Conservation (phyloP, 2,329 filamentous ascomycete species). For the Claviceps citrina region DNA sequence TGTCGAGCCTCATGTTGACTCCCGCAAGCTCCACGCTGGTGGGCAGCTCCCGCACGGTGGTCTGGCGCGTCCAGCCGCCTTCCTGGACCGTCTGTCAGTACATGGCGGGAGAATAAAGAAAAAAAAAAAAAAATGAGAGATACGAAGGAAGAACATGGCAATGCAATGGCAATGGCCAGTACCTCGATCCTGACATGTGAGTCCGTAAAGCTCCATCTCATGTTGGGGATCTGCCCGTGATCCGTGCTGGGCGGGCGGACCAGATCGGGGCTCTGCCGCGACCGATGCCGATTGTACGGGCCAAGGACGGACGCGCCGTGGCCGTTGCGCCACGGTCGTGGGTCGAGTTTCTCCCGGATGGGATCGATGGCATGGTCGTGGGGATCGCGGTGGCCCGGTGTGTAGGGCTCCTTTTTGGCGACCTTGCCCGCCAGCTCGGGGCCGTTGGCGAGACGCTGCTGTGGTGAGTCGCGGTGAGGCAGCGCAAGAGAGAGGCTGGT, state of each 20-base stretch:
- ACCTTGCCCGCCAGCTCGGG: constrained; percentile 29
- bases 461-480: constrained; percentile 33
- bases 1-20: constrained; percentile 63
- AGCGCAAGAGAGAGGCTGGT: constrained; percentile 13
- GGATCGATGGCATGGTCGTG: constrained; percentile 48
- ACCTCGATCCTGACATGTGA: constrained; percentile 50
- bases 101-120: no score
- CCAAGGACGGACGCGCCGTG: constrained; percentile 51
- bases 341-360: constrained; percentile 43
- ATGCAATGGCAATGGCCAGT: no score
- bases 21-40: constrained; percentile 56
- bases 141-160: no score
- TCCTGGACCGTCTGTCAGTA: no score
- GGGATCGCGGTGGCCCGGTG: constrained; percentile 42
- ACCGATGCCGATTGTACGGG: constrained; percentile 52
- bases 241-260: constrained; percentile 60
- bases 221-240: constrained; percentile 52
- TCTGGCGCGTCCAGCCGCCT: constrained; percentile 65
- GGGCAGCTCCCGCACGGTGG: constrained; percentile 48
- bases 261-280: constrained; percentile 55
- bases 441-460: constrained; percentile 37
- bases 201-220: constrained; percentile 57
- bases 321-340: constrained; percentile 49
- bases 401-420: constrained; percentile 35
- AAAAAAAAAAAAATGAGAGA: no score